phyloP scores from a whole-genome alignment of 2,329 filamentous ascomycete species.

The Penicillium sclerotiorum region DNA sequence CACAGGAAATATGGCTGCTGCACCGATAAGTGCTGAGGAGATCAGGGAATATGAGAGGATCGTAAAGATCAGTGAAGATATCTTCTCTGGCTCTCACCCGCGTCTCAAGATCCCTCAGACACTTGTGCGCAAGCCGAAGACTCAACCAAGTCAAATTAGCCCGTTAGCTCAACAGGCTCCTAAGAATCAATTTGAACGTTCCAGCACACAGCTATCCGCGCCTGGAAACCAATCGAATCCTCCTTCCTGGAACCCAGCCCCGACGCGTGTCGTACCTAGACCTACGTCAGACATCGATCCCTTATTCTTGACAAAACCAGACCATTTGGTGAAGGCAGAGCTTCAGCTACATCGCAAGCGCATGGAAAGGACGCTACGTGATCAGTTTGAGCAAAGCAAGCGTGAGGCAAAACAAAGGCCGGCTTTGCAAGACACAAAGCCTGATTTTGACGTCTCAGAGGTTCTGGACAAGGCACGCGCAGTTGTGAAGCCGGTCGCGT shows the following conservation, averaged over 20 bases:
- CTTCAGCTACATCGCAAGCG: slow-evolving; percentile 76
- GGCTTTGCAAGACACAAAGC: slow-evolving; percentile 54
- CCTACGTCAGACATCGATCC: slow-evolving; percentile 74
- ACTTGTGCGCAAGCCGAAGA: slow-evolving; percentile 48
- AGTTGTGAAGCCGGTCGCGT: slow-evolving; percentile 69
- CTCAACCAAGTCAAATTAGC: slow-evolving; percentile 37
- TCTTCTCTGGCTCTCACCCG: slow-evolving; percentile 72
- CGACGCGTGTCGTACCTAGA: slow-evolving; percentile 46
- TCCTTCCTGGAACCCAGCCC: slow-evolving; percentile 27
- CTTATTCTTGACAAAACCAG: slow-evolving; percentile 82
- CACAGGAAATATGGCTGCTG: slow-evolving; percentile 29
- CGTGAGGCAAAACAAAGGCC: slow-evolving; percentile 53
- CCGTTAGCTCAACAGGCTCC: slow-evolving; percentile 33
- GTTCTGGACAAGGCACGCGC: slow-evolving; percentile 72
- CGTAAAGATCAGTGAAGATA: slow-evolving; percentile 74
- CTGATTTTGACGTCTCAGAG: slow-evolving; percentile 71
- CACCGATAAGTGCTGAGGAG: slow-evolving; percentile 53
- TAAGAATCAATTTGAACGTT: slow-evolving; percentile 20
- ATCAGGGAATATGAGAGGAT: slow-evolving; percentile 77
- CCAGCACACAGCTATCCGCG: slow-evolving; percentile 22
- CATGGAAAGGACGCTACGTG: slow-evolving; percentile 74
- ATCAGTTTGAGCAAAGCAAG: slow-evolving; percentile 71
- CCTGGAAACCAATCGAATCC: slow-evolving; percentile 24
- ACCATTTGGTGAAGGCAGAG: slow-evolving; percentile 80
- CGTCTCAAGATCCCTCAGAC: slow-evolving; percentile 61